Conservation (phyloP, 2,329 filamentous ascomycete species). For the Allantophomopsis cytisporea region DNA sequence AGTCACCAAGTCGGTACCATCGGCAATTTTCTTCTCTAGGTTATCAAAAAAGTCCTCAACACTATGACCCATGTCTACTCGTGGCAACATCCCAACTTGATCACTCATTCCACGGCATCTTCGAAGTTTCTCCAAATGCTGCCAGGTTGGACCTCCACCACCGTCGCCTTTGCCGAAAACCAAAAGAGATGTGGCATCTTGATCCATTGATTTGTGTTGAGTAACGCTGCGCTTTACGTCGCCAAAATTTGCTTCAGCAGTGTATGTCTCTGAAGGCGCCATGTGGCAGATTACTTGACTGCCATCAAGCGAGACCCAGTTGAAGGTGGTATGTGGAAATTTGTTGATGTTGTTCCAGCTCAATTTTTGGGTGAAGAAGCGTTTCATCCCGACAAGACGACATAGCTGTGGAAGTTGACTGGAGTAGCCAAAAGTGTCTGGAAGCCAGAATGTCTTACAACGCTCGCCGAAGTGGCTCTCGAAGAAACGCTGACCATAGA, state of each 20-base stretch:
- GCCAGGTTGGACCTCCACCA: constrained; percentile 86
- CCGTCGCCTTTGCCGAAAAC: constrained; percentile 97
- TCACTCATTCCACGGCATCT: constrained; percentile 87
- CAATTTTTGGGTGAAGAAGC: constrained; percentile 95
- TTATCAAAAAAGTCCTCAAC: constrained; percentile 91
- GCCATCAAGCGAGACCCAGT: constrained; percentile 92
- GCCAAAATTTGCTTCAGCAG: constrained; percentile 84
- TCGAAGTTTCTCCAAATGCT: constrained; percentile 88
- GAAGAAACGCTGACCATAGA: constrained; percentile 93
- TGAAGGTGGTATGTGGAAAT: constrained; percentile 97
- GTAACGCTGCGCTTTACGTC: constrained; percentile 82
- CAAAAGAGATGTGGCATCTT: constrained; percentile 79
- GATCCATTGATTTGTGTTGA: constrained; percentile 91
- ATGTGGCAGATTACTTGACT: constrained; percentile 97
- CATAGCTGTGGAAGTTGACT: constrained; percentile 89
- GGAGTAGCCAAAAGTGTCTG: constrained; percentile 96
- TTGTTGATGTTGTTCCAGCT: constrained; percentile 99
- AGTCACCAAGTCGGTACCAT: constrained; percentile 59
- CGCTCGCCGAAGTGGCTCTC: constrained; percentile 84
- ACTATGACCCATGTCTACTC: constrained; percentile 76
- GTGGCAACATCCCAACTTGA: constrained; percentile 68
- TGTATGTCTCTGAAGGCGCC: constrained; percentile 92
- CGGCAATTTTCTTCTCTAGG: constrained; percentile 60
- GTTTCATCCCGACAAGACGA: constrained; percentile 84
- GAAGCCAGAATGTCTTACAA: constrained; percentile 90